phyloP scores from a whole-genome alignment of 345 rosid genomes.

The Brassica carinata region DNA sequence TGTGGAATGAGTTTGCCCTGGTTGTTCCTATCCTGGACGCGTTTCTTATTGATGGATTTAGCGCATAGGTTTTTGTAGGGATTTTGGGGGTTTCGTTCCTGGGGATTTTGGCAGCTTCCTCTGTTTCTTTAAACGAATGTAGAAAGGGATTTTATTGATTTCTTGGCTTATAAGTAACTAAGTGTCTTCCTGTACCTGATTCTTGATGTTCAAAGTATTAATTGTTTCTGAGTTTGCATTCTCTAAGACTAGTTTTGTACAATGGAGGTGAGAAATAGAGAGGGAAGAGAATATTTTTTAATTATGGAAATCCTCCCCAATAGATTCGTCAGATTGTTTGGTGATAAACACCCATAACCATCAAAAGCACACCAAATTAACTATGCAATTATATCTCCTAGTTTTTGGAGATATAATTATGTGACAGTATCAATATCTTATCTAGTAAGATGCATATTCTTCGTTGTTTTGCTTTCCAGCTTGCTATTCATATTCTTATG shows the following conservation, averaged over 20 bases:
- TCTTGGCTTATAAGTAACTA: slow-evolving; percentile 14
- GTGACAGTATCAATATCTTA: no score
- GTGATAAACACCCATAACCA: slow-evolving; percentile 10
- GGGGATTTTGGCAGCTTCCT: slow-evolving; percentile 2
- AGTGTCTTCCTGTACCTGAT: neutral
- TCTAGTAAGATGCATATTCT: no score
- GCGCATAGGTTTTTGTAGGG: neutral
- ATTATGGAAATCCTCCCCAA: no score
- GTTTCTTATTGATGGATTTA: neutral
- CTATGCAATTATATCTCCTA: neutral
- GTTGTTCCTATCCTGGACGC: neutral
- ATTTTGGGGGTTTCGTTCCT: slow-evolving; percentile 12
- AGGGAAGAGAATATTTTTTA: no score
- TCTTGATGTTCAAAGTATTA: neutral
- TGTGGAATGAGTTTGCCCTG: neutral
- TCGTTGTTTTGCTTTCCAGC: neutral
- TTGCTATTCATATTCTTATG: neutral
- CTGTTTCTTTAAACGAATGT: slow-evolving; percentile 6
- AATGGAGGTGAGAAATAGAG: no score
- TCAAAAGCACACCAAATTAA: neutral
- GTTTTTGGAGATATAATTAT: slow-evolving; percentile 40
- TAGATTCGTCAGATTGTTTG: neutral
- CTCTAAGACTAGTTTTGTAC: no score
- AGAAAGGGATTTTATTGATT: neutral
- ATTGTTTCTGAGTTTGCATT: no score